phyloP scores from a whole-genome alignment of 139 green algal genomes.

The Coccomyxa sp. region DNA sequence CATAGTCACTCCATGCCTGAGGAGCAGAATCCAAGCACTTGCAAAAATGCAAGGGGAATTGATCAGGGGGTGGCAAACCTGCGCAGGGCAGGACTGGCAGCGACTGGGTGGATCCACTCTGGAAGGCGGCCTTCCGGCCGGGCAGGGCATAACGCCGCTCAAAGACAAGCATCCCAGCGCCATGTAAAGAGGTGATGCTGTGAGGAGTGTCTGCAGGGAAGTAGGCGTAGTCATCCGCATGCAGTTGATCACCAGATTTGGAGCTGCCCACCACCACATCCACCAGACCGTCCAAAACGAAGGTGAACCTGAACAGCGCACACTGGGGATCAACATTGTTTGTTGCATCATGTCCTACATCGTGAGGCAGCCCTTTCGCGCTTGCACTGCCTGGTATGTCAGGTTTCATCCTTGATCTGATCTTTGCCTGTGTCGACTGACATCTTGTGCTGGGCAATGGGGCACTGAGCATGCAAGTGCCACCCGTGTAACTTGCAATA shows the following conservation, averaged over 20 bases:
- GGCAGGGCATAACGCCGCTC: conserved; percentile 33
- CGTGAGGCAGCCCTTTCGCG: not conserved
- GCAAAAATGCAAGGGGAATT: too few species aligned
- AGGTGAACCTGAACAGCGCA: conserved; percentile 55
- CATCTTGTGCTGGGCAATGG: not conserved
- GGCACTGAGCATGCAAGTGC: not conserved
- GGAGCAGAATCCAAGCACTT: too few species aligned
- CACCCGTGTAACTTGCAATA: not conserved
- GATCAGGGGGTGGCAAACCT: too few species aligned
- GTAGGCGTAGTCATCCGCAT: conserved; percentile 68
- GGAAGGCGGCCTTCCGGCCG: not conserved
- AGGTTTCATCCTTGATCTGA: not conserved
- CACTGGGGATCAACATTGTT: not conserved
- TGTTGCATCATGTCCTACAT: not conserved
- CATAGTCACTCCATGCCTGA: too few species aligned
- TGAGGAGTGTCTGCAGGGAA: conserved; percentile 54
- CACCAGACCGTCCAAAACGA: conserved; percentile 69
- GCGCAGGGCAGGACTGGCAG: not conserved
- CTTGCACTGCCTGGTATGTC: not conserved
- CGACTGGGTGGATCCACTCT: not conserved
- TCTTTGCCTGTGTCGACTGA: not conserved
- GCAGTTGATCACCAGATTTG: conserved; percentile 26
- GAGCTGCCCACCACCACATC: conserved; percentile 17
- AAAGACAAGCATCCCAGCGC: conserved; percentile 69
- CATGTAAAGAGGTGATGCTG: conserved; percentile 3